Percentiles rank a stretch among this genome's conserved stretches.
Conservation (phyloP, 768 basidiomycete genomes). For the Termitomyces bulborhizus region DNA sequence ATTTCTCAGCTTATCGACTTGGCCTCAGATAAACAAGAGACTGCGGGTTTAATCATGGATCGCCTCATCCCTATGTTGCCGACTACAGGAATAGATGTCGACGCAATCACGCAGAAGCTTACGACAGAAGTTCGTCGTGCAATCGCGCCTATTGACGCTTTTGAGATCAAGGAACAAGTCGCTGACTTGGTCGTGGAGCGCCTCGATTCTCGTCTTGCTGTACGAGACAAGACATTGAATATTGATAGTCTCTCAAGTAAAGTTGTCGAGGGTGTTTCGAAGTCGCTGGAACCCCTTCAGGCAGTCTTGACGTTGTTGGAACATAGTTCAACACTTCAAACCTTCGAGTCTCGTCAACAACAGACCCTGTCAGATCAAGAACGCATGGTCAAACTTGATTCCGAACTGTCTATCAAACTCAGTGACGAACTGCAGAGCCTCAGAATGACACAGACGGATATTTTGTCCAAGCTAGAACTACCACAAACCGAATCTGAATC, state of each 20-base stretch:
- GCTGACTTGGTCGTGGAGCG: constrained; percentile 85
- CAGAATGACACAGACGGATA: constrained; percentile 27
- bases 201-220: constrained; percentile 72
- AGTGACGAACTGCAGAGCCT: constrained; percentile 38
- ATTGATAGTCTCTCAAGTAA: constrained; percentile 50
- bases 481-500: constrained; percentile 18
- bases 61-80: constrained; percentile 63
- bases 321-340: constrained; percentile 35
- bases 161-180: constrained; percentile 86
- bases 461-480: constrained; percentile 24
- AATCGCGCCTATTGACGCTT: constrained; percentile 73
- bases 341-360: constrained; percentile 29
- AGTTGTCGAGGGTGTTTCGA: constrained; percentile 48
- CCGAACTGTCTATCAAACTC: constrained; percentile 43
- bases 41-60: constrained; percentile 75
- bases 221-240: constrained; percentile 68
- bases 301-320: constrained; percentile 34
- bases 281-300: constrained; percentile 33
- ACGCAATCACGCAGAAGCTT: constrained; percentile 51
- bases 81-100: constrained; percentile 40
- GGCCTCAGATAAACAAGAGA: constrained; percentile 84
- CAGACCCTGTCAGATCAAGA: constrained; percentile 34
- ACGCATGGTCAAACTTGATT: constrained; percentile 33
- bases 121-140: constrained; percentile 64
- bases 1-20: constrained; percentile 86